Conservation (phyloP, 768 basidiomycete species). For the Mrakia frigida region DNA sequence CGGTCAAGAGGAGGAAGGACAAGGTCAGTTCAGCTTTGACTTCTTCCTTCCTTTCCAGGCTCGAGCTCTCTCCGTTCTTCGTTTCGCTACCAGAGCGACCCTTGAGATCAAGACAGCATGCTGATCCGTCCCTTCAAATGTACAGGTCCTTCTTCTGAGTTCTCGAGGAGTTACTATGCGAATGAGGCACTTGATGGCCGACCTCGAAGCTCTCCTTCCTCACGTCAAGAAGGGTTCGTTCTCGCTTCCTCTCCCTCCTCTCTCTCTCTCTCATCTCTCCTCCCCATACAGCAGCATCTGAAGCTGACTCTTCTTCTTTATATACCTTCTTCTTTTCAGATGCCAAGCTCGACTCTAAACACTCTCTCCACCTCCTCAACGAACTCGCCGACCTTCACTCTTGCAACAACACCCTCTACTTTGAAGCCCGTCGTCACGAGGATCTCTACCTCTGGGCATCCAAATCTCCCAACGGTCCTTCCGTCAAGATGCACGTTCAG, state of each 20-base stretch:
- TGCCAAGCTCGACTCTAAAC: constrained; percentile 95
- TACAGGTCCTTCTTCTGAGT: constrained; percentile 70
- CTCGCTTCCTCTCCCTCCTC: not conserved
- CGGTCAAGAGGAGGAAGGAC: constrained; percentile 32
- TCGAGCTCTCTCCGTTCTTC: not conserved
- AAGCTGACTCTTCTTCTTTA: not conserved
- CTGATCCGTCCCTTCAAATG: constrained; percentile 55
- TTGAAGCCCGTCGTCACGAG: constrained; percentile 91
- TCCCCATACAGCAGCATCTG: not conserved
- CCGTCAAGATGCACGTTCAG: constrained; percentile 94
- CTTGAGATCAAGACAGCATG: too few relatives aligned
- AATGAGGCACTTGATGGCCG: constrained; percentile 96
- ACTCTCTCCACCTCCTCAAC: constrained; percentile 82
- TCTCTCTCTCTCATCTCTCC: not conserved
- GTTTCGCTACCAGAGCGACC: not conserved
- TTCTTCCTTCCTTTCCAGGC: not conserved
- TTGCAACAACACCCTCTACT: constrained; percentile 95
- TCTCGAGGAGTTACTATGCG: constrained; percentile 92
- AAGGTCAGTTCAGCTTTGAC: constrained; percentile 22
- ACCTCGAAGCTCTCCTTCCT: constrained; percentile 80
- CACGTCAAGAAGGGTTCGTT: constrained; percentile 90
- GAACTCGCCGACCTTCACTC: constrained; percentile 95
- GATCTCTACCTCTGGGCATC: constrained; percentile 95
- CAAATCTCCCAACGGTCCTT: constrained; percentile 95
- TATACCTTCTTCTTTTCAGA: constrained; percentile 52